Percentiles rank a stretch among this genome's conserved stretches.
Conservation (phyloP, 805 yeast genomes). For the Tetrapisispora taiwanensis region DNA sequence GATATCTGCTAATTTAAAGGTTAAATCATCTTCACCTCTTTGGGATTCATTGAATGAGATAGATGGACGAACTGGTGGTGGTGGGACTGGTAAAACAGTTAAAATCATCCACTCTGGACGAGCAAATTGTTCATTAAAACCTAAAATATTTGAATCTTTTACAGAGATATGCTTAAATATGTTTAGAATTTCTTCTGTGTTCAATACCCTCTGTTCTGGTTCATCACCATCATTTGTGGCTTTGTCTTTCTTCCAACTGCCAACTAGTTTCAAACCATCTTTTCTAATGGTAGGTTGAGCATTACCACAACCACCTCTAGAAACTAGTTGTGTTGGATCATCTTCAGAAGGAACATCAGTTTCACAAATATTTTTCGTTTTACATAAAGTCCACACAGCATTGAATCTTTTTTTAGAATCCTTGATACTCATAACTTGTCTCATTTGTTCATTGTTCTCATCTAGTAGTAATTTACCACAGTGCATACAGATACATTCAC, state of each 20-base stretch:
- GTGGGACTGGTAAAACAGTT: conserved; percentile 98
- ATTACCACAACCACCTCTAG: conserved; percentile 98
- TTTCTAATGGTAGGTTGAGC: conserved; percentile 91
- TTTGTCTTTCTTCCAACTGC: conserved; percentile 94
- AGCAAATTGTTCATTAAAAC: conserved; percentile 91
- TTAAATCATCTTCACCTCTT: conserved; percentile 97
- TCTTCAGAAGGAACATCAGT: conserved; percentile 66
- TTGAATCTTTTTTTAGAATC: conserved; percentile 95
- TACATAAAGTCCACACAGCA: conserved; percentile 91
- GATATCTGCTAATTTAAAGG: conserved; percentile 93
- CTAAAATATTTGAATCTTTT: conserved; percentile 72
- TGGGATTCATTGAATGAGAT: conserved; percentile 97
- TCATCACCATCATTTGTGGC: conserved; percentile 69
- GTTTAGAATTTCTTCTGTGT: conserved; percentile 81
- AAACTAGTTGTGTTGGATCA: conserved; percentile 40
- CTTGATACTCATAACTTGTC: conserved; percentile 76
- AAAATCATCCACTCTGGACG: conserved; percentile 98
- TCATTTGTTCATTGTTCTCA: conserved; percentile 60
- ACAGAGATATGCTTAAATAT: conserved; percentile 85
- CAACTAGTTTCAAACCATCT: conserved; percentile 92
- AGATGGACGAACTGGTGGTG: conserved; percentile 98
- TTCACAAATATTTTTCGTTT: conserved; percentile 90
- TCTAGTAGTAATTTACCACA: conserved; percentile 91
- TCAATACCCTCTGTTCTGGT: conserved; percentile 82
- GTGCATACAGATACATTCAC: conserved; percentile 97